Percentiles rank a stretch among this genome's conserved stretches.
Conservation (phyloP, 2,329 filamentous ascomycete genomes). For the Drechslerella stenobrocha region DNA sequence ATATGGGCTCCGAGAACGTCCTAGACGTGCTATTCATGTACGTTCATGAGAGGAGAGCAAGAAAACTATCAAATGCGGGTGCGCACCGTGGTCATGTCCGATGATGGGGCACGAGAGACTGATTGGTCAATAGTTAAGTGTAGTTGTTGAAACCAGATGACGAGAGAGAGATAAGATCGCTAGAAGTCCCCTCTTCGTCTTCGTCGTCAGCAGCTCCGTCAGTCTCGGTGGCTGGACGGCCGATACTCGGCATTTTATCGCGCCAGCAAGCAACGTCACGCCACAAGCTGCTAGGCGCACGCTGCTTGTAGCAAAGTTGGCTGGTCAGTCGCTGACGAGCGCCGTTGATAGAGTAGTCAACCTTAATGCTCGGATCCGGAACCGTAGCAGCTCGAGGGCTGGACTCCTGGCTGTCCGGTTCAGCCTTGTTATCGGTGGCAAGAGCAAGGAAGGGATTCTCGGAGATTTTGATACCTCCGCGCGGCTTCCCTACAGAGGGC, state of each 20-base stretch:
- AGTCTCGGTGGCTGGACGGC: constrained; percentile 8
- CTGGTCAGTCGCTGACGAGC: constrained; percentile 10
- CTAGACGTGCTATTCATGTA: neutral
- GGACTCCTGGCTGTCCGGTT: neutral
- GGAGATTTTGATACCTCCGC: neutral
- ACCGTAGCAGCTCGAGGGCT: neutral
- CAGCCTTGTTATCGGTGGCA: neutral
- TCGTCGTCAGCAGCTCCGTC: constrained; percentile 44
- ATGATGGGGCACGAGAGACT: neutral
- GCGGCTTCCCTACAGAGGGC: neutral
- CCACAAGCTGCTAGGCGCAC: constrained; percentile 11
- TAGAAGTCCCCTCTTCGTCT: constrained; percentile 32
- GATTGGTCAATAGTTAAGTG: constrained; percentile 1
- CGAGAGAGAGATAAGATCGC: constrained; percentile 43
- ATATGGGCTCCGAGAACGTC: constrained; percentile 2
- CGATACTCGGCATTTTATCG: neutral
- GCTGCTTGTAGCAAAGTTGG: constrained; percentile 8
- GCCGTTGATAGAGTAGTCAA: neutral
- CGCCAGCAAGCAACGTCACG: constrained; percentile 19
- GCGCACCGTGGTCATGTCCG: no score
- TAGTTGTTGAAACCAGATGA: constrained; percentile 3
- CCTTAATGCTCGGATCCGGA: neutral
- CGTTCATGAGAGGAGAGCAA: neutral
- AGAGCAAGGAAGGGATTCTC: neutral
- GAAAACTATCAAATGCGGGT: neutral